These are phyloP conservation scores for Boletus rubropictus DNA, from an alignment of 768 basidiomycete species.

Conservation along the genomic window DNA sequence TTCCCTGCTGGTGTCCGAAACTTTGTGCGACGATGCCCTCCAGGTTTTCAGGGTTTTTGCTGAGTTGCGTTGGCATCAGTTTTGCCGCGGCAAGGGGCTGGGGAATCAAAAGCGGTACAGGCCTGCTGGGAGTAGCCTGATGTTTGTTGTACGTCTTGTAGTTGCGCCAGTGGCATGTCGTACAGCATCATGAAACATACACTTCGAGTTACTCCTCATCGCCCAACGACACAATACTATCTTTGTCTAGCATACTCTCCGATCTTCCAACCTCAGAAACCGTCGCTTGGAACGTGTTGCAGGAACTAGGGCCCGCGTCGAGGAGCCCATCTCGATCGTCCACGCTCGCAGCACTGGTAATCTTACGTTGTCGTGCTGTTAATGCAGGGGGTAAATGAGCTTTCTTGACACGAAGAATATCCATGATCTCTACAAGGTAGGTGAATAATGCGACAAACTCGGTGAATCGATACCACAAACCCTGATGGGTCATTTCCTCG, in stretches of 20 bases:
- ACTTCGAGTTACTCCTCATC: slow-evolving; percentile 13
- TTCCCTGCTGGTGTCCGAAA: background rate
- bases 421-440: slow-evolving; percentile 61
- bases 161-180: background rate
- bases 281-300: slow-evolving; percentile 26
- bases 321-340: slow-evolving; percentile 35
- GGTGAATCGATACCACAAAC: slow-evolving; percentile 34
- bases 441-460: slow-evolving; percentile 6
- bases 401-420: slow-evolving; percentile 72
- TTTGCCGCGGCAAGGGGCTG: slow-evolving; percentile 66
- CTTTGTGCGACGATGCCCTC: background rate
- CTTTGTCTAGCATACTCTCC: slow-evolving; percentile 14
- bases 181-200: slow-evolving; percentile 3
- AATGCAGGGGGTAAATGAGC: slow-evolving; percentile 43
- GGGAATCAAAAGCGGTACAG: slow-evolving; percentile 60
- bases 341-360: slow-evolving; percentile 47
- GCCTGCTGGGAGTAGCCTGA: slow-evolving; percentile 61
- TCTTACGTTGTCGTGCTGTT: slow-evolving; percentile 43
- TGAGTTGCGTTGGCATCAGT: slow-evolving; percentile 79
- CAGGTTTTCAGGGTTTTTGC: slow-evolving; percentile 76
- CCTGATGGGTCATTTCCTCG: slow-evolving; percentile 77
- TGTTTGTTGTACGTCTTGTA: background rate
- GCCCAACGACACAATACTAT: slow-evolving; percentile 14
- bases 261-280: slow-evolving; percentile 9
- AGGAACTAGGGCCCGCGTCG: slow-evolving; percentile 13